Base-by-base conservation (phyloP, 805 yeast genomes). In the Scheffersomyces stipitis region DNA sequence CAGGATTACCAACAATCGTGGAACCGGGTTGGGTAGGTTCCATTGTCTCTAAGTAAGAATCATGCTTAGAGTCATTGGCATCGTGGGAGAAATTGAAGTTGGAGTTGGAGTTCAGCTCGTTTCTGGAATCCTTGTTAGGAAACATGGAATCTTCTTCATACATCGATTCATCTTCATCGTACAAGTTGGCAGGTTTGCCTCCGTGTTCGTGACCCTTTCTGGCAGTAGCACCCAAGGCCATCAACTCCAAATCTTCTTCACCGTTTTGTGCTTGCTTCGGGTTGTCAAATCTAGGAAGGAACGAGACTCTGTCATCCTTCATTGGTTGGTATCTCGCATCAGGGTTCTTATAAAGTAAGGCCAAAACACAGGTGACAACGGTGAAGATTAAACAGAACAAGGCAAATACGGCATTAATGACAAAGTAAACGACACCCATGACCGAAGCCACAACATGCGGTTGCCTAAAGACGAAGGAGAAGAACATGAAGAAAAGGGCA, bases 251-350 rank as follows among this genome's bases (percentile, higher is more conserved):
- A 42, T 73, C 81, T 18, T 65, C 73, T 43, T 17, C 34, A 9
- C 14, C 34, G 15, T 31, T 26, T 4, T 23, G 31, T 6, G 49
- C 50, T 33, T 47, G 45, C 26, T 52, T 54, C 12, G 54, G 51
- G 28, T 61, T 61, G 38, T 69, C 80, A 38, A 72, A 70, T 52
- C 82, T 74, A 44, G 90, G 90, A 56, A 93, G 86, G 60, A 93
- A 93, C n/a, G 96, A 86, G 34, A 86, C 93, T 58, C 99, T 80
- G 58, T 93, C 99, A 62, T 93, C 99, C 51, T 84, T 85, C 84
- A 91, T 85, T 44, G 96, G 98, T 66, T 88, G 91, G 68, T 93
- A 93, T 51, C 96, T 78, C 7, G 91, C 80, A 63, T 93, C 99
- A 36, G 99, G 98, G 60, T 93, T 89, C 71, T 85, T 88, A 60